Percentiles rank a stretch among this genome's conserved stretches.
These are phyloP conservation scores for Jaapia argillacea DNA, from an alignment of 768 basidiomycete genomes.

Conservation along the genomic window DNA sequence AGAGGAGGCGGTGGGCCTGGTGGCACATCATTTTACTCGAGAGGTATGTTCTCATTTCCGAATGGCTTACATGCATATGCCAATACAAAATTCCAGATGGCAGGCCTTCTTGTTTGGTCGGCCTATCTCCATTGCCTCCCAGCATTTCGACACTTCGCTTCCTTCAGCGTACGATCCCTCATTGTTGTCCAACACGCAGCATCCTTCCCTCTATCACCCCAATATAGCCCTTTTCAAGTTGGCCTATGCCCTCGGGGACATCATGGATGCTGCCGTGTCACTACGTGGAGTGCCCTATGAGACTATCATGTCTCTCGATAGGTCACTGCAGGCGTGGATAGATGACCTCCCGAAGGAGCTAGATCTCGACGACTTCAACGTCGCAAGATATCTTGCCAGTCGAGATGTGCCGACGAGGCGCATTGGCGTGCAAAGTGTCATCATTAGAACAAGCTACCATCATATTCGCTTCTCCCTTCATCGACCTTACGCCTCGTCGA, in stretches of 20 bases:
- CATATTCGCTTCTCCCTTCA: conserved; percentile 83
- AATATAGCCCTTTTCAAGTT: conserved; percentile 68
- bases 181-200: conserved; percentile 13
- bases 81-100: conserved; percentile 41
- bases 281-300: conserved; percentile 67
- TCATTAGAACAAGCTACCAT: conserved; percentile 66
- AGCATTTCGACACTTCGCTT: conserved; percentile 77
- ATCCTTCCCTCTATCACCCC: conserved; percentile 58
- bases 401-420: conserved; percentile 48
- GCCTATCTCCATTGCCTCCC: conserved; percentile 63
- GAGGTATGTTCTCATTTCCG: conserved; percentile 35
- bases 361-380: conserved; percentile 64
- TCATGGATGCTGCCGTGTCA: conserved; percentile 79
- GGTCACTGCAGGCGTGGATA: conserved; percentile 63
- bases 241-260: conserved; percentile 73
- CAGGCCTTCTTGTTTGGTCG: conserved; percentile 84
- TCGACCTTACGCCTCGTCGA: conserved; percentile 56
- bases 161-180: conserved; percentile 49
- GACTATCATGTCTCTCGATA: conserved; percentile 62
- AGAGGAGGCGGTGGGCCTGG: conserved; percentile 82
- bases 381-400: conserved; percentile 65
- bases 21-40: conserved; percentile 82
- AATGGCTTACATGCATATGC: conserved; percentile 4
- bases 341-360: conserved; percentile 67
- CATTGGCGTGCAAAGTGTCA: conserved; percentile 72